Evolutionary conservation across 83 land plant genomes (phyloP).

Genomic region (Picea abies): DNA sequence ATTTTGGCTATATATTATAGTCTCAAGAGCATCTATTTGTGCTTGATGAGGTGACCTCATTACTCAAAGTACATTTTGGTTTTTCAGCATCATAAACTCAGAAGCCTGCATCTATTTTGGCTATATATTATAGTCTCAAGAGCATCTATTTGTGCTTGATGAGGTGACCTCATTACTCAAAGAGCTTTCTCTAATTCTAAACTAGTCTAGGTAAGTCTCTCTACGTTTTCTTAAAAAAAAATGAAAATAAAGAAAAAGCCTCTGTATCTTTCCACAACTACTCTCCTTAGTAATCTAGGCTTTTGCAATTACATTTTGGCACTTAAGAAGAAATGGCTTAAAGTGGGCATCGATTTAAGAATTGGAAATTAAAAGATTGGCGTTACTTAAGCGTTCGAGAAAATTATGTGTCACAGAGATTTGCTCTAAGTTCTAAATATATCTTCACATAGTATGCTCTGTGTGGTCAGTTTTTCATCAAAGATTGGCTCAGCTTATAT

Average conservation of each 20-base stretch:
- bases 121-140: neutral
- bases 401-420: neutral
- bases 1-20: neutral
- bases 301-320: neutral
- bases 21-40: neutral
- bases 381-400: neutral
- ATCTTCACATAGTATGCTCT: neutral
- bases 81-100: neutral
- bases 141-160: neutral
- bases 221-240: neutral
- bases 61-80: neutral
- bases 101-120: neutral
- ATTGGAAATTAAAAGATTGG: neutral
- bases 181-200: neutral
- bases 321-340: neutral
- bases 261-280: neutral
- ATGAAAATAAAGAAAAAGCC: too few relatives aligned
- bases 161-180: too few relatives aligned
- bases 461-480: neutral
- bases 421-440: neutral
- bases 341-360: neutral
- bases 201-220: neutral
- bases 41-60: too few relatives aligned
- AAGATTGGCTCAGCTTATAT: neutral
- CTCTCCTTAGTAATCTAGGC: neutral